These are phyloP conservation scores for Trichoderma reesei DNA, from an alignment of 495 filamentous ascomycete genomes.

Conservation along the genomic window DNA sequence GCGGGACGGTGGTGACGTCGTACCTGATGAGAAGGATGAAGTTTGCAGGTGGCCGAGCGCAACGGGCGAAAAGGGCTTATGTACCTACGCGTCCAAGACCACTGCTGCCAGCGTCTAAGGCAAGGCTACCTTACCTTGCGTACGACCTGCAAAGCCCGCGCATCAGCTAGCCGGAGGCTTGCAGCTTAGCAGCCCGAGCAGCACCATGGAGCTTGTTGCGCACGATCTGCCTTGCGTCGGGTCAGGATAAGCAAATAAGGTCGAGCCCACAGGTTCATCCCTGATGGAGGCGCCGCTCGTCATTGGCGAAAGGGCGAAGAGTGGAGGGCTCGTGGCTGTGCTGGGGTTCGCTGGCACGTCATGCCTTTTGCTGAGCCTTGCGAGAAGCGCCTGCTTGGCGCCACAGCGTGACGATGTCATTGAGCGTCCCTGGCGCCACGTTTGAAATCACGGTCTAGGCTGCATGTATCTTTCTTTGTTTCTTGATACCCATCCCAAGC, in stretches of 20 bases:
- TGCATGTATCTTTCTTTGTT: no score
- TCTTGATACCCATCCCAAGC: no score
- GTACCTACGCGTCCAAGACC: not conserved
- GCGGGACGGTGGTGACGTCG: not conserved
- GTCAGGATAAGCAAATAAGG: not conserved
- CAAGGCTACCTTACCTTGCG: no score
- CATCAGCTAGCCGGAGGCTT: not conserved
- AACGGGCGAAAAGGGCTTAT: not conserved
- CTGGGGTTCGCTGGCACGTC: not conserved
- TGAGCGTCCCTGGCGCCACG: not conserved
- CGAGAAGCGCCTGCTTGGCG: not conserved
- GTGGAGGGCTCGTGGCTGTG: not conserved
- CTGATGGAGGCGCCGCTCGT: not conserved
- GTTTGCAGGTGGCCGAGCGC: not conserved
- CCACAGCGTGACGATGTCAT: not conserved
- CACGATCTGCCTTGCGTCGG: conserved; percentile 4
- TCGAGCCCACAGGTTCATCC: not conserved
- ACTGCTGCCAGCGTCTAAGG: no score
- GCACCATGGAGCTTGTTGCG: not conserved
- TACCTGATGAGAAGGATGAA: not conserved
- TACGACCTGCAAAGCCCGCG: not conserved
- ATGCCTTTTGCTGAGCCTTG: not conserved
- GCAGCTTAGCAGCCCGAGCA: not conserved
- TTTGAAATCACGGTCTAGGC: not conserved
- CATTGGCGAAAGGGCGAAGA: not conserved